These are phyloP conservation scores for Glycine latifolia DNA, from an alignment of 306 rosid genomes.

Conservation along the genomic window DNA sequence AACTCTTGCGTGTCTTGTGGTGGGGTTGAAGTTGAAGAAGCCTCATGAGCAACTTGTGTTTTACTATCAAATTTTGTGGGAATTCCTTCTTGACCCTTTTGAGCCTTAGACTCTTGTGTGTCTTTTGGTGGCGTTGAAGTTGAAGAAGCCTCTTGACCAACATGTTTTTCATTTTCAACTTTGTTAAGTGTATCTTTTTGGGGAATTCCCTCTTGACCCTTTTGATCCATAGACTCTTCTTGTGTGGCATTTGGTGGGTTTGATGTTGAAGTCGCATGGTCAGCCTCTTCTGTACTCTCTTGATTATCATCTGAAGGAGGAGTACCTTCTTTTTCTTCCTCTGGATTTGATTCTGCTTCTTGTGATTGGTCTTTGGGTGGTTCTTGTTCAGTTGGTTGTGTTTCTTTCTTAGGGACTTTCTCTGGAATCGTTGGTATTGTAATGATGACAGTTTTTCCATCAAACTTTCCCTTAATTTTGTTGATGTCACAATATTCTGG, in stretches of 20 bases:
- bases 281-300: neutral
- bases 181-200: neutral
- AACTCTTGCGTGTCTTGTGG: slow-evolving; percentile 11
- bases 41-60: too few relatives aligned
- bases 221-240: neutral
- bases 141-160: neutral
- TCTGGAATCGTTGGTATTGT: slow-evolving; percentile 41
- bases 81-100: too few relatives aligned
- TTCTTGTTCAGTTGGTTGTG: slow-evolving; percentile 27
- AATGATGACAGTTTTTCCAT: slow-evolving; percentile 42
- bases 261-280: neutral
- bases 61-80: too few relatives aligned
- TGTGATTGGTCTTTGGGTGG: neutral
- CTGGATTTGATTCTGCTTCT: neutral
- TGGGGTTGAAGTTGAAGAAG: neutral
- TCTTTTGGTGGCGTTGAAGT: slow-evolving; percentile 4
- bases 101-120: neutral
- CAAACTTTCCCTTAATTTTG: slow-evolving; percentile 37
- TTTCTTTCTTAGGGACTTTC: neutral
- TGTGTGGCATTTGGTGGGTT: neutral
- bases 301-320: slow-evolving; percentile 14
- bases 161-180: too few relatives aligned
- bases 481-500: slow-evolving; percentile 44
- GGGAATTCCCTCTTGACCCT: too few relatives aligned
- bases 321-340: neutral